These are phyloP conservation scores for Nasturtium officinale DNA, from an alignment of 345 rosid genomes.

Conservation along the genomic window DNA sequence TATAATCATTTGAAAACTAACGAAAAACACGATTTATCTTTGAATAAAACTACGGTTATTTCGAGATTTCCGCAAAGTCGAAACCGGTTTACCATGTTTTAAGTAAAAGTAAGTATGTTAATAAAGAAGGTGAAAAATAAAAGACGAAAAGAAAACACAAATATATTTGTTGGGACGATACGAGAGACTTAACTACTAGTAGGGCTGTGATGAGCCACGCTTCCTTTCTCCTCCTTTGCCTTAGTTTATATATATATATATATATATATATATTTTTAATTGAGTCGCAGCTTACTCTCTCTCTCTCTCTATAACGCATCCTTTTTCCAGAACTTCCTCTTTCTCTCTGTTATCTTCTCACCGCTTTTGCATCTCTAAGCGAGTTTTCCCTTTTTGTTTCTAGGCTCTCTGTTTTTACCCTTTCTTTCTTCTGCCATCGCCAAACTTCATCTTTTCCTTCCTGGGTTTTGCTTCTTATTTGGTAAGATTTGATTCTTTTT, in stretches of 20 bases:
- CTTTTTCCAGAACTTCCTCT: slow-evolving; percentile 1
- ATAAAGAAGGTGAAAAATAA: not conserved
- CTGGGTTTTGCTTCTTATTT: slow-evolving; percentile 40
- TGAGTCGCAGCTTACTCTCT: slow-evolving; percentile 11
- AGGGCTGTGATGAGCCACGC: slow-evolving; percentile 39
- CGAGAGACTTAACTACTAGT: slow-evolving; percentile 5
- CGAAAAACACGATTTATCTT: not conserved
- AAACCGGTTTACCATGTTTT: not conserved
- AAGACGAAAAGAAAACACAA: too few species aligned
- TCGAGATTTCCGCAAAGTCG: not conserved
- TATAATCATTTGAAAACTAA: not conserved
- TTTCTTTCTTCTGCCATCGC: slow-evolving; percentile 22
- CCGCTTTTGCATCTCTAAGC: slow-evolving; percentile 28
- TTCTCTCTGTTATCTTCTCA: slow-evolving; percentile 29
- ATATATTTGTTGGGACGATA: slow-evolving; percentile 21
- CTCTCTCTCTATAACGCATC: slow-evolving; percentile 27
- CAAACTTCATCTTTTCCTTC: slow-evolving; percentile 38
- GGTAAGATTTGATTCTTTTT: slow-evolving; percentile 26
- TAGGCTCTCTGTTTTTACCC: not conserved
- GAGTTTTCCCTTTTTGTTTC: not conserved
- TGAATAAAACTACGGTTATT: not conserved
- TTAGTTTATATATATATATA: slow-evolving; percentile 19
- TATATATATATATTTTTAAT: not conserved
- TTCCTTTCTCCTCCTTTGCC: slow-evolving; percentile 16
- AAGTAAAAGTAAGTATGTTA: not conserved